Percentiles rank a stretch among this genome's conserved stretches.
Evolutionary conservation across 305 asterid genomes (phyloP).

Genomic region (Coffea humblotiana): DNA sequence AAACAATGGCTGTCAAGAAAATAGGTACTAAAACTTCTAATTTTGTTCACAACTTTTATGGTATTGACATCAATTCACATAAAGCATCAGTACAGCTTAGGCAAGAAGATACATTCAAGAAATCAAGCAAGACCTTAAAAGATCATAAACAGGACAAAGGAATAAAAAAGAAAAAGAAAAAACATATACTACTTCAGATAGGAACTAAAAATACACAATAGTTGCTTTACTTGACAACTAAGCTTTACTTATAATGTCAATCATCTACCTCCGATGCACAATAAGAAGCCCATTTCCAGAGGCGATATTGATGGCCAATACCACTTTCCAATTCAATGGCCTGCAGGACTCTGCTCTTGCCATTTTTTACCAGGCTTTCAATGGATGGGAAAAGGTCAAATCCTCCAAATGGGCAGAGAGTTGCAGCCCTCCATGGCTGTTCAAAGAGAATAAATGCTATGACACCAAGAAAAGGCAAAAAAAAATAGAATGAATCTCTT

Average conservation of each 20-base stretch:
- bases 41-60: background rate
- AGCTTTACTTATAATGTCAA: constrained; percentile 4
- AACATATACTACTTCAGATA: background rate
- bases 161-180: background rate
- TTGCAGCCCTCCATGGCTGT: constrained; percentile 99
- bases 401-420: constrained; percentile 79
- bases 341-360: constrained; percentile 81
- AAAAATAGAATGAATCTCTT: constrained; percentile 18
- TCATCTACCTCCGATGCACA: constrained; percentile 93
- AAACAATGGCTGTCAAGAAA: constrained; percentile 3
- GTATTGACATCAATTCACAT: background rate
- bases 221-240: constrained; percentile 10
- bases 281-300: constrained; percentile 99
- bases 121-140: background rate
- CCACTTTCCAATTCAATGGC: constrained; percentile 96
- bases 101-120: background rate
- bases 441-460: constrained; percentile 33
- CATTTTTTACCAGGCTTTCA: constrained; percentile 75
- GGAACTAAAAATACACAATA: background rate
- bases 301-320: constrained; percentile 80
- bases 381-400: constrained; percentile 68
- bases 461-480: background rate
- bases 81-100: background rate
- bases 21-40: background rate
- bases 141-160: background rate